Evolutionary conservation across 2,329 filamentous ascomycete genomes (phyloP), one percentile per base, ranked within the genome.

Genomic region (Aspergillus calidoustus): DNA sequence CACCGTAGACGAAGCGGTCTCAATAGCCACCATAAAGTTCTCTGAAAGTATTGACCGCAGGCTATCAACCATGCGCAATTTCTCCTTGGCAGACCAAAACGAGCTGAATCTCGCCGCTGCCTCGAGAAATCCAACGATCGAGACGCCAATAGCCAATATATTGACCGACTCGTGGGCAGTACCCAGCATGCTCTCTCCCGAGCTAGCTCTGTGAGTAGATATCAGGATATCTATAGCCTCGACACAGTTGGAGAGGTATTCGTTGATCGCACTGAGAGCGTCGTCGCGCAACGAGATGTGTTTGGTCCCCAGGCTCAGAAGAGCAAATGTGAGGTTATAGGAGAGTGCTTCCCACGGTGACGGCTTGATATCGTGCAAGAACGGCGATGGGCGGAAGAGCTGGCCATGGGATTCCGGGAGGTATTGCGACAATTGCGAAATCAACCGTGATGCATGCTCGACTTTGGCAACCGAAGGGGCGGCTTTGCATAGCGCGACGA

Each of bases 401-500:
- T 97, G 94, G 38, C 86, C 82, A 71, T 94, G 91, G 4, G 91
- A 90, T 75, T 97, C 92, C 68, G 93, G 87, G 13, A 98, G 85
- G 76, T 98, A 98, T 5, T 90, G 90, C 7, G 89, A 86, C 46
- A 99, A 81, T 68, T 96, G 93, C 38, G 84, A 83, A n/a, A 89
- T 86, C 44, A 99, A 86, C 70, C 88, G 90, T 70, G 91, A 87
- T 30, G 93, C 93, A 72, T 91, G 90, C 63, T 91, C 87, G 47
- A 81, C 77, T 50, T 87, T 88, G 56, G 88, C 84, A 28, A 98
- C 84, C 25, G 87, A 85, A 4, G 92, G 90, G 3, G 93, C 92
- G 57, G 94, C 92, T 79, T 93, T 94, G 82, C 94, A 98, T 28
- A 99, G 84, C 48, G 95, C 92, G 28, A 98, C 81, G 28, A 99